Base-by-base conservation (phyloP, 805 yeast species). In the Saturnispora gosingensis region DNA sequence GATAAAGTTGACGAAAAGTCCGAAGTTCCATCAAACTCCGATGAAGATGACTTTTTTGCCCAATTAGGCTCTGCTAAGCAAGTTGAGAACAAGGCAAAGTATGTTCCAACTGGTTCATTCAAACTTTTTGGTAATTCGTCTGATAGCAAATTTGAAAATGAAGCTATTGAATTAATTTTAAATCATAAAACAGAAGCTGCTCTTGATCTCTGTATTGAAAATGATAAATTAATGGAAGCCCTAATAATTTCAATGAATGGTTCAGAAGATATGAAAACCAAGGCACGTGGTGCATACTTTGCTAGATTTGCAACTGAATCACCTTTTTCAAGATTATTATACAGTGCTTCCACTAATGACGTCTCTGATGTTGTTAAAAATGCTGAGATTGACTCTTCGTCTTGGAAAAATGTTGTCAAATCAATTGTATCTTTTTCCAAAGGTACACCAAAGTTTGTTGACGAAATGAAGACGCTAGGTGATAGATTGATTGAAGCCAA, bases 351-450 rank as follows among this genome's bases (percentile, higher is more conserved):
- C 1, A 72, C 77, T 30, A 71, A 72, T 35, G 70, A 69, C 48
- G 77, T 73, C 49, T 68, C 72, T 30, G 98, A 91, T 64, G 65
- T 93, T 55, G 93, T 89, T 30, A 74, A 77, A 45, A 83, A 90
- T 62, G 85, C 86, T 30, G 85, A 86, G 61, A 81, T 90, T 39
- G 49, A 50, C 20, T 43, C 44, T 28, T 60, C 74, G 4, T 82
- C 86, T 57, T 93, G 99, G 99, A 84, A 80, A 59, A 83, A 82
- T 43, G 81, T 86, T 58, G 87, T 89, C n/a, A 72, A 77, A 43
- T 76, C 88, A 15, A 77, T 90, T 51, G 65, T 80, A 49, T 76
- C 87, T 2, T 84, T 77, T 60, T 65, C 55, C 9, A 27, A 38
- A n/a, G 52, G 15, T 76, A 68, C 68, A 4, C 68, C 68, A 2